phyloP scores from a whole-genome alignment of 2,329 filamentous ascomycete genomes.

The Aspergillus phoenicis region DNA sequence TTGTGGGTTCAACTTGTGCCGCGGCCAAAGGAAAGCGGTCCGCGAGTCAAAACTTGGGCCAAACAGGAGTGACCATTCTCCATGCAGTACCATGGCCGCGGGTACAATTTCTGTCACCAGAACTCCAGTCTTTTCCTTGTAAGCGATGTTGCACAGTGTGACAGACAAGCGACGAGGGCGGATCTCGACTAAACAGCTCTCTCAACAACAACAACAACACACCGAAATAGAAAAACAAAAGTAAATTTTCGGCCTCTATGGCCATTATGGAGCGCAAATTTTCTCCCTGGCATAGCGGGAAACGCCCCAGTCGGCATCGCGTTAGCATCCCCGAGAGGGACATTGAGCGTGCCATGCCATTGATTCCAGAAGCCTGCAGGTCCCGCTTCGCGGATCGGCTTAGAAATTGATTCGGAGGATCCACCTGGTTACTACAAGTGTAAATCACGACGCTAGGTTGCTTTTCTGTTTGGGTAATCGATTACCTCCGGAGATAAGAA shows the following conservation, averaged over 20 bases:
- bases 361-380: constrained; percentile 2
- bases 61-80: background rate
- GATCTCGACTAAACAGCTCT: too few relatives aligned
- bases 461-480: background rate
- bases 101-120: background rate
- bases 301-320: background rate
- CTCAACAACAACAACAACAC: too few relatives aligned
- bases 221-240: background rate
- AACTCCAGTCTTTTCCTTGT: background rate
- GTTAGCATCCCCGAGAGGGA: background rate
- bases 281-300: background rate
- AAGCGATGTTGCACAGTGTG: background rate
- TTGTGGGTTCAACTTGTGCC: background rate
- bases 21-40: background rate
- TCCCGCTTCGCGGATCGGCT: background rate
- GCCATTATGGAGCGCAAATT: background rate
- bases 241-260: background rate
- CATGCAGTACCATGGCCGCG: background rate
- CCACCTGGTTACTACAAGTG: background rate
- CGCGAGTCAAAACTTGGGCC: background rate
- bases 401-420: background rate
- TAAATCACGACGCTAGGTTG: background rate
- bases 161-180: background rate
- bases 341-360: background rate
- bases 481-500: background rate